Base-by-base conservation (phyloP, 2,329 filamentous ascomycete species). In the Neonectria magnoliae region DNA sequence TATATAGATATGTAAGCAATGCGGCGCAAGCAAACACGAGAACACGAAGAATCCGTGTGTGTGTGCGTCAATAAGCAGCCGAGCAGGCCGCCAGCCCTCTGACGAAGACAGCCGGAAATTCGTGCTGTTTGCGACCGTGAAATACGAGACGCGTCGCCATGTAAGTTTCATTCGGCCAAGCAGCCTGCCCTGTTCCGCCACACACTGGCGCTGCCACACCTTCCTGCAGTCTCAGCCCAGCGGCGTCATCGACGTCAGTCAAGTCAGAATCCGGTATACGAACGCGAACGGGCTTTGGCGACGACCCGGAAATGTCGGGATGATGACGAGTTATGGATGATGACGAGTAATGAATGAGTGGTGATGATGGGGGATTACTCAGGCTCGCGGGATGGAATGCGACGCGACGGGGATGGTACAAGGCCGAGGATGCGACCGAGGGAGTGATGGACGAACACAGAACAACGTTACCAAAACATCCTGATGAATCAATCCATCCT, bases 381-480 rank as follows among this genome's bases (percentile, higher is more conserved):
- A 65, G 57, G 57, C 50, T 68, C 57, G 57, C 56, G 62, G 29
- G 57, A 48, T 44, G 58, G 42, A 54, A 42, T 25, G 22, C 47
- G 53, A 57, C 45, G 61, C 47, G 50, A 57, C 45, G 61, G 65
- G 27, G 47, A n/a, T 14, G 47, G 44, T 14, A 27, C 27, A 31
- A n/a, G 18, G 44, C n/a, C 25, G 47, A 50, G 6, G n/a, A 18
- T 50, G 27, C 47, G 47, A 31, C 25, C 27, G 27, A 50, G 14
- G 16, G n/a, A 10, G 18, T 20, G 38, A n/a, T 18, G 16, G 38
- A 11, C 18, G 38, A 20, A 20, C 38, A 42, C 4, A 41, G 8
- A 42, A 42, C 38, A 42, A 42, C 38, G 38, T 42, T 42, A 41
- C 7, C n/a, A 42, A 38, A 38, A 18, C 38, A 11, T 42, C 38